Evolutionary conservation across 2,329 filamentous ascomycete genomes (phyloP).

Genomic region (Blastomyces percursus): DNA sequence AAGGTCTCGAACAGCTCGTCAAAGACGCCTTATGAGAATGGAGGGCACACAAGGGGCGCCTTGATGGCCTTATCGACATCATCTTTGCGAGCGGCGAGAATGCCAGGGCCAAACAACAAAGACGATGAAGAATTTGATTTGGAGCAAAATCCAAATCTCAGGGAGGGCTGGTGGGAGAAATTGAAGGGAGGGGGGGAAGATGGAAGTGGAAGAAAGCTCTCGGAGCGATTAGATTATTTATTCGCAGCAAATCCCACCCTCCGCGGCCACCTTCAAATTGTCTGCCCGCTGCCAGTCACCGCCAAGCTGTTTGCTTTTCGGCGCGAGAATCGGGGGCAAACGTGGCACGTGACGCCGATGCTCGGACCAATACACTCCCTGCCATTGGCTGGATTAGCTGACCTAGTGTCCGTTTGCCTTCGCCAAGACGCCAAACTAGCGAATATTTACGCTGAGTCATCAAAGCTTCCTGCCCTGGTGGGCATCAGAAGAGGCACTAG

Average conservation of each 20-base stretch:
- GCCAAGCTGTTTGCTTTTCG: background rate
- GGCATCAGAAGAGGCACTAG: background rate
- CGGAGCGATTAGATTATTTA: background rate
- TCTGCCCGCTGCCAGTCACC: background rate
- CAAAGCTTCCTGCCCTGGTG: background rate
- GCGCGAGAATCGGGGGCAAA: background rate
- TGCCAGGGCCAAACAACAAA: constrained; percentile 22
- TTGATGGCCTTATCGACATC: constrained; percentile 41
- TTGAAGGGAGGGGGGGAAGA: background rate
- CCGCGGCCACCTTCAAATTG: background rate
- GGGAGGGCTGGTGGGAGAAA: background rate
- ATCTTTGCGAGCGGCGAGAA: constrained; percentile 29
- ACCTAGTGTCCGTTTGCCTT: background rate
- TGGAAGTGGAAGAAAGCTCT: background rate
- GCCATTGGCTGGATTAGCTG: background rate
- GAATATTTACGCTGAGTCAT: background rate
- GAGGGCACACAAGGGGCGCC: constrained; percentile 37
- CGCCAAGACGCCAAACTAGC: background rate
- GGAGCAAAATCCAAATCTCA: background rate
- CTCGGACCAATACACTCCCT: background rate
- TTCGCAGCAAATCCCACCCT: background rate
- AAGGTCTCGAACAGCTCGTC: constrained; percentile 26
- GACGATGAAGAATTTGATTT: constrained; percentile 6
- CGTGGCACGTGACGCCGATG: background rate
- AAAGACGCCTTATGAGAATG: constrained; percentile 26